Conservation (phyloP, 257 asterid species). For the Gentiana dahurica region DNA sequence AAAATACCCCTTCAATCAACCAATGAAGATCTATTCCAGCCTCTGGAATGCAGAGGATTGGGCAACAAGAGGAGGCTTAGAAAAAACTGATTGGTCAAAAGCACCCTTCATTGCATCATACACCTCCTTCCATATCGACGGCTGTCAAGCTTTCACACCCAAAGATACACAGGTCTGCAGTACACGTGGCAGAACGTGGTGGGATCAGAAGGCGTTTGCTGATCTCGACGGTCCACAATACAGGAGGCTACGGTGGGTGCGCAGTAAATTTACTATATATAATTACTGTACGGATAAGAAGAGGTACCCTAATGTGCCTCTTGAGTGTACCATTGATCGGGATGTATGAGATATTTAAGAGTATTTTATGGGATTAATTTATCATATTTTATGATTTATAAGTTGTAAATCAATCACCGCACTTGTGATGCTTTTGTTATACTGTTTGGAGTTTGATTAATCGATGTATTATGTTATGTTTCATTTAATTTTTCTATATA, state of each 20-base stretch:
- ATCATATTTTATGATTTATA: neutral
- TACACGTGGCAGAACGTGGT: conserved; percentile 26
- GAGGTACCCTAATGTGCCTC: conserved; percentile 16
- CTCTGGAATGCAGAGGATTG: conserved; percentile 38
- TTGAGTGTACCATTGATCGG: conserved; percentile 24
- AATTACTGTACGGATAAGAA: conserved; percentile 26
- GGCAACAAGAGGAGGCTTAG: conserved; percentile 38
- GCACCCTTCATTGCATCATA: conserved; percentile 32
- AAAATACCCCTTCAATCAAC: conserved; percentile 29
- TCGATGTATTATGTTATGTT: too few relatives aligned
- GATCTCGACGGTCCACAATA: conserved; percentile 27
- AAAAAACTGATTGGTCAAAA: conserved; percentile 32
- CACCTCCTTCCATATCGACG: conserved; percentile 30
- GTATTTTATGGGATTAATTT: too few relatives aligned
- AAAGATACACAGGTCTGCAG: conserved; percentile 21
- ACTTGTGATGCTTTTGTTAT: neutral
- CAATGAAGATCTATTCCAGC: conserved; percentile 34
- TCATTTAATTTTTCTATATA: too few relatives aligned
- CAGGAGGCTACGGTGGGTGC: conserved; percentile 25
- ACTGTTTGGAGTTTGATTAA: neutral
- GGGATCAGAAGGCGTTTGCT: conserved; percentile 31
- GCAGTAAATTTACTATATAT: conserved; percentile 25
- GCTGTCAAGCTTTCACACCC: conserved; percentile 22
- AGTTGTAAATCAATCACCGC: neutral
- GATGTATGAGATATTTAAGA: conserved; percentile 15